Evolutionary conservation across 345 rosid genomes (phyloP).

Genomic region (Sisymbrium altissimum): DNA sequence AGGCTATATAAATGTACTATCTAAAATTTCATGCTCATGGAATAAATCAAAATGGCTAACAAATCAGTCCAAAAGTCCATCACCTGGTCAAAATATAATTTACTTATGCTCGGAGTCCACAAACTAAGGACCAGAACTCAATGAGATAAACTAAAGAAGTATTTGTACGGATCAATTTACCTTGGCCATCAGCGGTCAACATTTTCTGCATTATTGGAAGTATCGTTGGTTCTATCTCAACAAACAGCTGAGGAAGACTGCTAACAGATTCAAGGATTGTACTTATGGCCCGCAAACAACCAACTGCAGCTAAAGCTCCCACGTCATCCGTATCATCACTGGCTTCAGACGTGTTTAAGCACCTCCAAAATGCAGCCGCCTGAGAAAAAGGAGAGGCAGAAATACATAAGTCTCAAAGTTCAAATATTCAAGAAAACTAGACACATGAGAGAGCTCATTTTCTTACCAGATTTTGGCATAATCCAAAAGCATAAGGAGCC

Average conservation of each 20-base stretch:
- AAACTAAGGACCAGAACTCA: not conserved
- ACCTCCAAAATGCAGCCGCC: constrained; percentile 98
- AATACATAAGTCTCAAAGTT: not conserved
- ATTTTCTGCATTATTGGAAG: constrained; percentile 91
- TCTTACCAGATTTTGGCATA: constrained; percentile 93
- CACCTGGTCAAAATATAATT: not conserved
- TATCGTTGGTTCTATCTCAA: constrained; percentile 81
- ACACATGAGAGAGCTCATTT: constrained; percentile 6
- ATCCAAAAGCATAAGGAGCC: constrained; percentile 92
- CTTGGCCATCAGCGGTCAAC: constrained; percentile 98
- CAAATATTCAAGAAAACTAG: constrained; percentile 5
- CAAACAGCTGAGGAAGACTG: constrained; percentile 84
- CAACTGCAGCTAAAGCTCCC: constrained; percentile 96
- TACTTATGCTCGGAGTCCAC: constrained; percentile 5
- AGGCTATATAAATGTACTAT: not conserved
- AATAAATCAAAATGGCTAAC: not conserved
- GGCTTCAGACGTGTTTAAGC: constrained; percentile 84
- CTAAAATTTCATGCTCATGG: not conserved
- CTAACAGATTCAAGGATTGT: constrained; percentile 94
- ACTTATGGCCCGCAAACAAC: constrained; percentile 95
- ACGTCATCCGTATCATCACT: constrained; percentile 80
- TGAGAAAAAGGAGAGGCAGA: constrained; percentile 26
- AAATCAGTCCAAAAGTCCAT: not conserved
- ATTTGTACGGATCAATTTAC: constrained; percentile 33
- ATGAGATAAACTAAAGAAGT: constrained; percentile 1